These are phyloP conservation scores for Coffea eugenioides DNA, from an alignment of 257 asterid genomes.

Conservation along the genomic window DNA sequence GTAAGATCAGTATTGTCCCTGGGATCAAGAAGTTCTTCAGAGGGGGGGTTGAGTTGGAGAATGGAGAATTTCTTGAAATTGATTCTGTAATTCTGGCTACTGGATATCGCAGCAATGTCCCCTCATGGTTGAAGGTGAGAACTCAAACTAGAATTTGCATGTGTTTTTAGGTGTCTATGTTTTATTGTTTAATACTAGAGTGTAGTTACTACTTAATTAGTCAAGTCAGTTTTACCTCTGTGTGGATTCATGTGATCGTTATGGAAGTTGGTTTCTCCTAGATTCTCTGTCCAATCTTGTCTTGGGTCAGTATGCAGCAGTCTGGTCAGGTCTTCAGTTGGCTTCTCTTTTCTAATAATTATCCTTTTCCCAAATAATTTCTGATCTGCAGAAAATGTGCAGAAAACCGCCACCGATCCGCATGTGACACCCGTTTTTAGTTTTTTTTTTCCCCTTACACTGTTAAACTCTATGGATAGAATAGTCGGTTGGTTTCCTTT, in stretches of 20 bases:
- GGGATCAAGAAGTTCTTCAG: slow-evolving; percentile 64
- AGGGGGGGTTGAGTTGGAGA: slow-evolving; percentile 62
- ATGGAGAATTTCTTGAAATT: slow-evolving; percentile 56
- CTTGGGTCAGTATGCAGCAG: slow-evolving; percentile 22
- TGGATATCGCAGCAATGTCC: slow-evolving; percentile 93
- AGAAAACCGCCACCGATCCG: neutral
- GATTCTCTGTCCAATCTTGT: slow-evolving; percentile 52
- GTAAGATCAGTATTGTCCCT: slow-evolving; percentile 70
- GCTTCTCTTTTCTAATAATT: neutral
- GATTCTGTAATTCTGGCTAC: slow-evolving; percentile 81
- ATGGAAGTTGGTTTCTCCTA: slow-evolving; percentile 60
- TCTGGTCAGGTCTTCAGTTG: slow-evolving; percentile 28
- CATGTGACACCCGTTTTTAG: neutral
- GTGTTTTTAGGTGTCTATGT: neutral
- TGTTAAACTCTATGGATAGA: slow-evolving; percentile 3
- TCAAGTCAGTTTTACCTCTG: slow-evolving; percentile 3
- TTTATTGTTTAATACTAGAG: neutral
- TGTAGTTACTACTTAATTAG: neutral
- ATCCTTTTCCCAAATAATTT: slow-evolving; percentile 9
- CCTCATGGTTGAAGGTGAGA: slow-evolving; percentile 86
- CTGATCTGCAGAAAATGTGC: slow-evolving; percentile 23
- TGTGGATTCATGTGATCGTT: slow-evolving; percentile 55
- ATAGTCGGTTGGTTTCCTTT: slow-evolving; percentile 36
- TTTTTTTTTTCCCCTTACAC: neutral
- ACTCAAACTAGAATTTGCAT: neutral